Evolutionary conservation across 2,329 filamentous ascomycete species (phyloP), one percentile per base, ranked within the genome.

Genomic region (Arthrobotrys entomopaga): DNA sequence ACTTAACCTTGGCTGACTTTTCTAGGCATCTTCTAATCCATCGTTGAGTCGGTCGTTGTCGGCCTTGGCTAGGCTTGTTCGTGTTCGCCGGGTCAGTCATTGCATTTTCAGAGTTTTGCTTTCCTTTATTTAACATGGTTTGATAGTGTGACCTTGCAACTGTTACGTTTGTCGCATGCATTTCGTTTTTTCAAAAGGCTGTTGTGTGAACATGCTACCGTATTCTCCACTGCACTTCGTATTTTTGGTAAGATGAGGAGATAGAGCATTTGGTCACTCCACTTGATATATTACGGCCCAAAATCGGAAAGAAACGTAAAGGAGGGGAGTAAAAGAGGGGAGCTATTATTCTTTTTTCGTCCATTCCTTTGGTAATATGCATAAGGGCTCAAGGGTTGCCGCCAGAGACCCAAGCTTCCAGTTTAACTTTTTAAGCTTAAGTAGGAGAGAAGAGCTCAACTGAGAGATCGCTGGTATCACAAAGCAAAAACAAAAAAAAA

Each of bases 11-110:
- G 56, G 29, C 29, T 34, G 29, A 34, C 49, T 54, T n/a, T 56
- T 59, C 65, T 69, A 69, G 65, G 65, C 65, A 69, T 61, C 65
- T 69, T 49, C 26, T 26, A 13, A 49, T 43, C 20, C 34, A 22
- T 16, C 38, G 29, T 34, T 34, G 2, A 2, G 65, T 53, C 16
- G 65, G 52, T 34, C 53, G 20, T 16, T 50, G 65, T 53, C 48
- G 64, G 54, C 56, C 56, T 69, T 69, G 65, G 65, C 57, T 69
- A 16, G 49, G 26, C n/a, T 54, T 15, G 16, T 8, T 59, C 53
- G 26, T 22, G 57, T 46, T 20, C 48, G 49, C n/a, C 46, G 29
- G 54, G 64, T 34, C 50, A 10, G n/a, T 53, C 59, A 38, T 67
- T 43, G 38, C 26, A 5, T 20, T n/a, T 40, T 43, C 15, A 46